Evolutionary conservation across 129 eudicot genomes (phyloP), one percentile per base, ranked within the genome.

Genomic region (Centrapalus pauciflorus): DNA sequence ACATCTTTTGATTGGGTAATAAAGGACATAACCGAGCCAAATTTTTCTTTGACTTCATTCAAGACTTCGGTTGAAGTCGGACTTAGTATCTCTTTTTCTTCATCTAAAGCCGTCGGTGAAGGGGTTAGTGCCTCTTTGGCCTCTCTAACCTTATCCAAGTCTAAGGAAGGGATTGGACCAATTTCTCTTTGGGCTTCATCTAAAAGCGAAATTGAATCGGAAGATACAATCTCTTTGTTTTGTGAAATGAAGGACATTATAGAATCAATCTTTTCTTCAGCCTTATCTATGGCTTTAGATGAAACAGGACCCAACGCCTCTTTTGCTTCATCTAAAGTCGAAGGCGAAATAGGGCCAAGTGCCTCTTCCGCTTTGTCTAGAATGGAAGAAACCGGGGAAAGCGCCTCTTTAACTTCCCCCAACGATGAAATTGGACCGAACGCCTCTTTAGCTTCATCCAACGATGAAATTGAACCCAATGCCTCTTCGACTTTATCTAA

Each of bases 321-420:
- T 72, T 72, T 63, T 8, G 77, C 77, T 5, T 61, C 23, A 4
- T 50, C 66, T 51, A 52, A 29, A n/a, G 61, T 19, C 7, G 50
- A 24, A 0, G 79, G 40, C 7, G 73, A 43, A 25, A 35, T 13
- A 26, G 66, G 64, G 70, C 70, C 46, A 0, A 69, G 66, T 3
- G 58, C 77, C 23, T 50, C 55, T 66, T 74, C 45, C 0, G 73
- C 79, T 0, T 74, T 38, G 0, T 74, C 61, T 56, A 66, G 1
- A 46, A 65, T 25, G 1, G 79, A 46, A 4, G 79, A 75, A 19
- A 75, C 25, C 8, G 77, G 77, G 34, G 63, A 51, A 17, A 72
- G 19, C 26, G 50, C 50, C 43, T 74, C 61, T 74, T 57, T 66
- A 6, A 73, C 79, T 32, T 74, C 46, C 0, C 46, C 38, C 9